Percentiles rank a stretch among this genome's conserved stretches.
phyloP scores from a whole-genome alignment of 345 rosid species.

The Corchorus capsularis region DNA sequence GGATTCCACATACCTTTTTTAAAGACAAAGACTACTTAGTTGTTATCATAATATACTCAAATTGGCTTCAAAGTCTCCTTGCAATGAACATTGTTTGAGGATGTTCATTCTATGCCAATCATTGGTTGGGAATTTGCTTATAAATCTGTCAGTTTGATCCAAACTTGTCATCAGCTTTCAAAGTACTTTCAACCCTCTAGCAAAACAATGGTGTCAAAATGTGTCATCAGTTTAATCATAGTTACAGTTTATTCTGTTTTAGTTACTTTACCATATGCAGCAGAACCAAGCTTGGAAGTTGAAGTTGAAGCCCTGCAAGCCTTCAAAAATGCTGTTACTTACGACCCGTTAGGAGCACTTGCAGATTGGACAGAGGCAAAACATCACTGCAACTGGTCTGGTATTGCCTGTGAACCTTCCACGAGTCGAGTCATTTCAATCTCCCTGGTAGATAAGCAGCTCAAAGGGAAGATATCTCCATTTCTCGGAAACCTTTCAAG shows the following conservation, averaged over 20 bases:
- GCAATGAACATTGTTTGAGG: not conserved
- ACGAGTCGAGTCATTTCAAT: slow-evolving; percentile 47
- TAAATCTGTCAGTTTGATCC: not conserved
- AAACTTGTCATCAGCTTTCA: not conserved
- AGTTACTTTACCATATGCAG: slow-evolving; percentile 27
- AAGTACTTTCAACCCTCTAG: not conserved
- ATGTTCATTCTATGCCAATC: not conserved
- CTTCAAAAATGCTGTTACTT: slow-evolving; percentile 53
- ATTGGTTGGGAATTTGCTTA: slow-evolving; percentile 11
- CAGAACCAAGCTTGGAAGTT: slow-evolving; percentile 35
- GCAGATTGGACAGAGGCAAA: slow-evolving; percentile 58
- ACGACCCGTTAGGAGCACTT: slow-evolving; percentile 62
- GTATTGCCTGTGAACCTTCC: slow-evolving; percentile 58
- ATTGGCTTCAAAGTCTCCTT: not conserved
- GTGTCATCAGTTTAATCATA: slow-evolving; percentile 21
- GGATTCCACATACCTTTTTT: not conserved
- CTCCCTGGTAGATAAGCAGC: slow-evolving; percentile 61
- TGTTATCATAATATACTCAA: not conserved
- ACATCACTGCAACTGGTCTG: slow-evolving; percentile 84
- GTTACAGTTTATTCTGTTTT: slow-evolving; percentile 26
- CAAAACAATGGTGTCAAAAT: slow-evolving; percentile 16
- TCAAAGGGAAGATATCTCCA: slow-evolving; percentile 66
- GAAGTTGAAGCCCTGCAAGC: slow-evolving; percentile 60
- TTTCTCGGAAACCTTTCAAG: slow-evolving; percentile 65
- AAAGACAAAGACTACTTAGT: not conserved